Evolutionary conservation across 2,329 filamentous ascomycete species (phyloP).

Genomic region (Alternaria gansuensis): DNA sequence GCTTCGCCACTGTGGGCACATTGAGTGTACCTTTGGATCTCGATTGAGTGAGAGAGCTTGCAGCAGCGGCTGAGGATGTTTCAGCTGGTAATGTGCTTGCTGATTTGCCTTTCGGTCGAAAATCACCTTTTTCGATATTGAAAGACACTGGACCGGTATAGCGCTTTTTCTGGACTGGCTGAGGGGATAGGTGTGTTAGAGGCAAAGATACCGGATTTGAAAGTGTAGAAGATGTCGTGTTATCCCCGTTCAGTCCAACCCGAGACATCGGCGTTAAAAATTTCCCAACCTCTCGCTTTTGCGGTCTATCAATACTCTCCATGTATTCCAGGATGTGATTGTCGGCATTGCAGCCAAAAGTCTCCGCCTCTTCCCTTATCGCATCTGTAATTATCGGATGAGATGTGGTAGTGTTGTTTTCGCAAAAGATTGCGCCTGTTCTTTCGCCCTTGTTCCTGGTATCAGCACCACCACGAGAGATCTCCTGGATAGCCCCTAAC

Average conservation of each 20-base stretch:
- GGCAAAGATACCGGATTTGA: not conserved
- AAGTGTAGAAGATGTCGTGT: not conserved
- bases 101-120: not conserved
- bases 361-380: not conserved
- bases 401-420: not conserved
- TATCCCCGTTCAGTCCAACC: not conserved
- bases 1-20: rapidly evolving
- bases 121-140: not conserved
- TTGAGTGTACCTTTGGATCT: not conserved
- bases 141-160: not conserved
- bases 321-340: not conserved
- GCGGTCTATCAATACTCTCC: not conserved
- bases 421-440: not conserved
- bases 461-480: not conserved
- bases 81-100: no score
- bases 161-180: not conserved
- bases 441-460: not conserved
- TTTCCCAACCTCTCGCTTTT: not conserved
- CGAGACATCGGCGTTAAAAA: not conserved
- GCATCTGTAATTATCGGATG: not conserved
- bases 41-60: no score
- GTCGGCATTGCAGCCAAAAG: not conserved
- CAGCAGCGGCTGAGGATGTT: not conserved
- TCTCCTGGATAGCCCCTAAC: no score
- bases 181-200: not conserved